Percentiles rank a stretch among this genome's conserved stretches.
Conservation (phyloP, 73 alveolate species). For the Uronychia binucleata region DNA sequence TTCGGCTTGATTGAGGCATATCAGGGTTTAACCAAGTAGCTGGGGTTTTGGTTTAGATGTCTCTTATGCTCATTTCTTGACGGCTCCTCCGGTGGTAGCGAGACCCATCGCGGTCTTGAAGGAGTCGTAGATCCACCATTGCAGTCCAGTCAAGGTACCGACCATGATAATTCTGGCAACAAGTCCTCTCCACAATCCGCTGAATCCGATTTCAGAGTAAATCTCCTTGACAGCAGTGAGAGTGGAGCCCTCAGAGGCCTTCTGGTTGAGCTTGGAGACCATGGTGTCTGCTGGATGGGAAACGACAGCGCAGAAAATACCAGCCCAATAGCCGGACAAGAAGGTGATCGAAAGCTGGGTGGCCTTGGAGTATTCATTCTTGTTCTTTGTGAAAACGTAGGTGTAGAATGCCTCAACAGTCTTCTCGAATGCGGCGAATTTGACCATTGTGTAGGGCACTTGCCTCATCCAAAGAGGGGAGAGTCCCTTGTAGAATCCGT, state of each 20-base stretch:
- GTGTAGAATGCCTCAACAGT: conserved; percentile 78
- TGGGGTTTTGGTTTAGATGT: no score
- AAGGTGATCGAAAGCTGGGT: conserved; percentile 72
- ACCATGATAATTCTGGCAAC: conserved; percentile 87
- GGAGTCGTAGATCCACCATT: conserved; percentile 90
- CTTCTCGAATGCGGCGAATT: conserved; percentile 89
- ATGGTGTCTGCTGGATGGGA: conserved; percentile 92
- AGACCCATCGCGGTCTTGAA: conserved; percentile 73
- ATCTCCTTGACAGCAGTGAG: conserved; percentile 49
- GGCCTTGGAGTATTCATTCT: conserved; percentile 71
- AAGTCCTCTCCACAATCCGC: conserved; percentile 85
- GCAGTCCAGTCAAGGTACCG: conserved; percentile 90
- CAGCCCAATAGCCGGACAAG: conserved; percentile 89
- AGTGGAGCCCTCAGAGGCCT: conserved; percentile 42
- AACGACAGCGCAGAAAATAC: conserved; percentile 87
- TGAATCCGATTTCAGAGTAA: conserved; percentile 73
- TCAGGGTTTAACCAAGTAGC: no score
- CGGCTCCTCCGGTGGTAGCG: conserved; percentile 53
- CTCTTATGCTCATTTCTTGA: conserved; percentile 4
- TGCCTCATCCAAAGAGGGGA: conserved; percentile 92
- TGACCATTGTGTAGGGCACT: conserved; percentile 92
- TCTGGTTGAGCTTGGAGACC: conserved; percentile 76
- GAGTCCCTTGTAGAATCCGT: conserved; percentile 89
- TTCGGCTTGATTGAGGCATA: neutral
- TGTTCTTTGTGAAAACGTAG: conserved; percentile 67